Conservation (phyloP, 305 asterid species). For the Nicotiana rustica region DNA sequence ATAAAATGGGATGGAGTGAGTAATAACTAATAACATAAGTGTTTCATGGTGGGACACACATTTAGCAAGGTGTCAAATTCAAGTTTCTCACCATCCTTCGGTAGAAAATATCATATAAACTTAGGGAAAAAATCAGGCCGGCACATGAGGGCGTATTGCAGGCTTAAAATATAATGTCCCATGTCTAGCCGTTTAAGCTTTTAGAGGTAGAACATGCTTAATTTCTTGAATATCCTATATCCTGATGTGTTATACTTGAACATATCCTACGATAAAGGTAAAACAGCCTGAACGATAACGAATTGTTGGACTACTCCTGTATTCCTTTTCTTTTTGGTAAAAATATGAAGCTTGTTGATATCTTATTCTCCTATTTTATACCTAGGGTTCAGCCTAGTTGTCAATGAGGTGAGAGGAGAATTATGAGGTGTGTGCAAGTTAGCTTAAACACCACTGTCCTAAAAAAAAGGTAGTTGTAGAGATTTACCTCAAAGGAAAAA, state of each 20-base stretch:
- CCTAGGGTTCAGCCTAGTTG: background rate
- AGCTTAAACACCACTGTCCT: no score
- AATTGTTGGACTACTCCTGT: conserved; percentile 13
- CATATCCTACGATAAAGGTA: background rate
- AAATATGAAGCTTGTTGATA: conserved; percentile 15
- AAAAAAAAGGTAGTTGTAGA: background rate
- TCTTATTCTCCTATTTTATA: background rate
- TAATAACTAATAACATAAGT: background rate
- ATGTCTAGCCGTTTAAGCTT: background rate
- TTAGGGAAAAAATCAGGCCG: background rate
- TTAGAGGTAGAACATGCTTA: conserved; percentile 4
- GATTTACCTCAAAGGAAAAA: conserved; percentile 23
- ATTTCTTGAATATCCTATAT: background rate
- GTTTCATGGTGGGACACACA: background rate
- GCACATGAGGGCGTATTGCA: background rate
- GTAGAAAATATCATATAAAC: background rate
- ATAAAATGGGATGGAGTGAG: no score
- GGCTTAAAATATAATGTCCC: background rate
- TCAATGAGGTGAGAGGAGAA: no score
- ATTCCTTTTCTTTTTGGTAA: conserved; percentile 5
- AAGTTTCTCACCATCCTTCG: background rate
- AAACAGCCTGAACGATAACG: background rate
- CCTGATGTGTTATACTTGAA: background rate
- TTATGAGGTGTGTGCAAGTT: no score
- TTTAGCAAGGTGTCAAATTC: background rate